Base-by-base conservation (phyloP, 768 basidiomycete genomes). In the Sistotremastrum niveocremeum region DNA sequence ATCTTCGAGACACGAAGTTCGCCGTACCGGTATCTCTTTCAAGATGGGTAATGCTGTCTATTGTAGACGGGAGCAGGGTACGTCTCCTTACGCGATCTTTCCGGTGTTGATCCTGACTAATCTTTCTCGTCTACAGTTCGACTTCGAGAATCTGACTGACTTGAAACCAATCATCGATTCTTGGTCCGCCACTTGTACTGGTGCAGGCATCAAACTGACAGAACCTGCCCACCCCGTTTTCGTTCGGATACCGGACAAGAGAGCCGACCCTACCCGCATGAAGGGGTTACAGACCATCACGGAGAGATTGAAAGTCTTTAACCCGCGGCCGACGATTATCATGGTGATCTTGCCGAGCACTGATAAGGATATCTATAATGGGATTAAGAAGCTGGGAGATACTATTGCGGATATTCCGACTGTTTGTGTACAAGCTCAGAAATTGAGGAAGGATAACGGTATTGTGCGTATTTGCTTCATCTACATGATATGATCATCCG, bases 281-380 rank as follows among this genome's bases (percentile, higher is more conserved):
- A 42, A 50, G 3, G 76, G 81, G 2, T 71, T 83, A 34, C 50
- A 46, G 0, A 50, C 44, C 2, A 78, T 86, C 46, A 61, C 66
- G 7, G 52, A 41, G 0, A 46, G 62, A 0, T 49, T 86, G n/a
- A 62, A 49, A 46, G 52, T 40, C 20, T 44, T 65, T n/a, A 46
- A 3, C 9, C 55, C 49, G 7, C 51, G 41, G 42, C 82, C 82
- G 0, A 70, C 68, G 39, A 79, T 88, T 55, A 59, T 89, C 31
- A 68, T 90, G 30, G 81, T 87, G 4, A 56, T 90, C 28, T 62
- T 90, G 4, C 77, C 81, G 32, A 68, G 63, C 41, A 60, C 70
- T 9, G 86, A 90, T 56, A 80, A 82, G 42, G 79, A 59, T 52
- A 81, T 90, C 40, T 90, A 89, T 57, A 80, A 83, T 2, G 84